A percentile compares a stretch with the other conserved stretches of the same genome.
Evolutionary conservation across 768 basidiomycete genomes (phyloP).

Genomic region (Suillus luteus): DNA sequence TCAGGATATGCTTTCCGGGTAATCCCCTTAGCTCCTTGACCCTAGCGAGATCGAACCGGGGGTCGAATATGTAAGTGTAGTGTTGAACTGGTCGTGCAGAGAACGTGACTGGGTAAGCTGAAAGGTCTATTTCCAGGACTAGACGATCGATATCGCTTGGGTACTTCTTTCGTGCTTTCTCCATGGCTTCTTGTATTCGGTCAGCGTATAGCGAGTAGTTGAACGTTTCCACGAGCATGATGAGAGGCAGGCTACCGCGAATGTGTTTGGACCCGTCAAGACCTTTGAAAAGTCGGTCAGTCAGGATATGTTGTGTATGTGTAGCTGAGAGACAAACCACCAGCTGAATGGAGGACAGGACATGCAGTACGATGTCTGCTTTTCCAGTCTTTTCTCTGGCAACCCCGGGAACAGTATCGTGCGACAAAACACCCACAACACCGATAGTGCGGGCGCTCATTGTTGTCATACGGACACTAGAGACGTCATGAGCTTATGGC

Average conservation of each 20-base stretch:
- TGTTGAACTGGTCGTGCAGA: constrained; percentile 6
- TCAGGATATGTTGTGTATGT: background rate
- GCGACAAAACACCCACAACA: constrained; percentile 11
- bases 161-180: background rate
- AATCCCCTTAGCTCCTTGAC: constrained; percentile 3
- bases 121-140: constrained; percentile 3
- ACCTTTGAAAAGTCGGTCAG: background rate
- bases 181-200: constrained; percentile 9
- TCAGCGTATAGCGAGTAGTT: constrained; percentile 9
- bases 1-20: constrained; percentile 1
- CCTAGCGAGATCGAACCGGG: background rate
- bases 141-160: background rate
- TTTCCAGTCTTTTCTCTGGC: constrained; percentile 10
- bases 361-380: constrained; percentile 5
- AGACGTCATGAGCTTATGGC: background rate
- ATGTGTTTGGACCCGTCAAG: background rate
- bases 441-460: background rate
- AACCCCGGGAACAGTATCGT: constrained; percentile 7
- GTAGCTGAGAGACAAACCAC: background rate
- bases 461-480: constrained; percentile 1
- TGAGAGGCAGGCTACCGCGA: constrained; percentile 4
- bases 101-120: constrained; percentile 4
- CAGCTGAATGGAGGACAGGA: constrained; percentile 5
- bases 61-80: background rate
- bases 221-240: constrained; percentile 6